These are phyloP conservation scores for Picochlorum sp. DNA, from an alignment of 139 green algal species.

Conservation along the genomic window DNA sequence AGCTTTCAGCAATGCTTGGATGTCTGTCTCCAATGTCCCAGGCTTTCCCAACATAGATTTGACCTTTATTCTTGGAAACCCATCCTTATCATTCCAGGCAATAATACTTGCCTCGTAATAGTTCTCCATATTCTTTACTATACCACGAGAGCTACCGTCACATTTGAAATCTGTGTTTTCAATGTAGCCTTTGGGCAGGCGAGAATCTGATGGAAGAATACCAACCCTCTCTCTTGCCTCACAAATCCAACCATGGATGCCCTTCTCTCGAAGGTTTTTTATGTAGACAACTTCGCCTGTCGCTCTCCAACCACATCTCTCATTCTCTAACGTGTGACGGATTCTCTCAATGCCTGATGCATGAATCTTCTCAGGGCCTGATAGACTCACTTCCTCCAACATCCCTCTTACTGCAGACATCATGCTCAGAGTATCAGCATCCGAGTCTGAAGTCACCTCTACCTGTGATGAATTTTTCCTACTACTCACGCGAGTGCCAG, in stretches of 20 bases:
- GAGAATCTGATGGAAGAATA: constrained; percentile 37
- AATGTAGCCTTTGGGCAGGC: constrained; percentile 56
- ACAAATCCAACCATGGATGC: constrained; percentile 60
- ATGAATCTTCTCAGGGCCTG: too few species aligned
- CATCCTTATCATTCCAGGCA: constrained; percentile 18
- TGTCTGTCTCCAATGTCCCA: constrained; percentile 22
- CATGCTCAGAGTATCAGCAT: too few species aligned
- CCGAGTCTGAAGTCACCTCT: too few species aligned
- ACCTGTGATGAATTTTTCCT: too few species aligned
- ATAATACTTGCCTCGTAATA: constrained; percentile 29
- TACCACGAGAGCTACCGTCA: neutral
- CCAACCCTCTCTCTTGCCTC: constrained; percentile 12
- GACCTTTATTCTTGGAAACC: constrained; percentile 32
- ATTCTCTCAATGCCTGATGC: too few species aligned
- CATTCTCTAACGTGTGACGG: neutral
- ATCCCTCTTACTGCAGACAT: too few species aligned
- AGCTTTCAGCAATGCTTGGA: constrained; percentile 16
- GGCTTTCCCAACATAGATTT: constrained; percentile 46
- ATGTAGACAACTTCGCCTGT: constrained; percentile 69
- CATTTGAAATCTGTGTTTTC: constrained; percentile 1
- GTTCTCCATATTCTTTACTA: constrained; percentile 2
- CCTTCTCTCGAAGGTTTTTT: constrained; percentile 31
- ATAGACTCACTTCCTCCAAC: too few species aligned
- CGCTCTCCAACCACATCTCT: constrained; percentile 20
- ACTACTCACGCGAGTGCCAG: too few species aligned